Evolutionary conservation across 495 filamentous ascomycete species (phyloP), one percentile per base, ranked within the genome.

Genomic region (Durotheca rogersii): DNA sequence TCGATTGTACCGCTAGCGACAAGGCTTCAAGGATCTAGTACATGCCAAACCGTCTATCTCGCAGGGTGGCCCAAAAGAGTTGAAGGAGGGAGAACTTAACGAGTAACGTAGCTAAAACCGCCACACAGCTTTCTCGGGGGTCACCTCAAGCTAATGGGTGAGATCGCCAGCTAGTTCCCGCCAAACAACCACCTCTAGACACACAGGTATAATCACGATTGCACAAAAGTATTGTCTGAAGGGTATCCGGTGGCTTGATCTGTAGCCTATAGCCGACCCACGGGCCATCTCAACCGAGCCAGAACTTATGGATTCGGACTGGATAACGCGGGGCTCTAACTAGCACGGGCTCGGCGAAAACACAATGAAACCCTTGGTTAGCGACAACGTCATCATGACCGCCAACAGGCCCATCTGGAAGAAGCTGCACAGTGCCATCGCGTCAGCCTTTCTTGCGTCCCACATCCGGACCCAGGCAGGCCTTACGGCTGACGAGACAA

Each of bases 211-310:
- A 15, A 48, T 36, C 11, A n/a, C 25, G 17, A 40, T 48, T 14
- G 25, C 35, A 9, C 36, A 40, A 15, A 53, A 56, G 17, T 57
- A 46, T 36, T 25, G 60, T 14, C 44, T 64, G 11, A 57, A 57
- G 17, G 60, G 58, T 18, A 31, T 64, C 40, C 60, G 40, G 36
- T 64, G 60, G 21, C 47, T 64, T 11, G 60, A 64, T 25, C 37
- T 64, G 11, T 64, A 56, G 60, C 60, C 60, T 5, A 29, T 60
- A 15, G 56, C 52, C 14, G 56, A 57, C 4, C 34, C 40, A n/a
- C 52, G 56, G 19, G 39, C 60, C 30, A 40, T 64, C 31, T 46
- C 46, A 36, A 45, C 41, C 19, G 27, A 46, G 6, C 48, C 56
- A 19, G 60, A 60, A 10, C 33, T 53, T 2, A 53, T 50, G 23